Base-by-base conservation (phyloP, 306 rosid species). In the Nissolia schottii region DNA sequence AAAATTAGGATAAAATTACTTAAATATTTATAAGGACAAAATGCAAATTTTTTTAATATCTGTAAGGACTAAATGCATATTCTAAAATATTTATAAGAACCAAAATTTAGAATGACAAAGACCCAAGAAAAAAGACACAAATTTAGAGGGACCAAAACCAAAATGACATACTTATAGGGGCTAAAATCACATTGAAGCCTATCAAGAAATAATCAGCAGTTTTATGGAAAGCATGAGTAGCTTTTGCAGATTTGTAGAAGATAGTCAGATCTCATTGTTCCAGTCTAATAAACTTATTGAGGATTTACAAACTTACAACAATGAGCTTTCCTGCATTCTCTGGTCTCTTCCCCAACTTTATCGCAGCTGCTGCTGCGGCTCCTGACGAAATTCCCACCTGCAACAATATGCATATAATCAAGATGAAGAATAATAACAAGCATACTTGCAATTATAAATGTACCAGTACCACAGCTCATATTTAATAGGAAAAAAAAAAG, bases 321-420 rank as follows among this genome's bases (percentile, higher is more conserved):
- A 89, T 87, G 56, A 92, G 96, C 70, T 88, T 92, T 66, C 95
- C 96, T 9, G 85, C 87, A 77, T 85, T 80, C 81, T 90, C 98
- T 9, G 81, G 87, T 80, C 81, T 86, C 81, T 80, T 88, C 19
- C 86, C 98, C 72, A 92, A 14, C 76, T 79, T 84, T 4, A 92
- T 67, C 34, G 89, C 92, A 23, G 91, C 96, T 0, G 88, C 91
- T 2, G 94, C 80, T 1, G 94, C 92, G n/a, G 95, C 96, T 62
- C 98, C 92, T 3, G 98, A 92, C 49, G 98, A 92, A 69, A 92
- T 80, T 35, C 96, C 95, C 77, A 88, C 84, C 96, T 89, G 74
- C 75, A 77, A 55, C 71, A 81, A 2, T 32, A 58, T n/a, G 35
- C 54, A 8, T 16, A 46, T 18, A 65, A 45, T 12, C 40, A 40